These are phyloP conservation scores for Aspergillus melleus DNA, from an alignment of 2,329 filamentous ascomycete species.

Conservation along the genomic window DNA sequence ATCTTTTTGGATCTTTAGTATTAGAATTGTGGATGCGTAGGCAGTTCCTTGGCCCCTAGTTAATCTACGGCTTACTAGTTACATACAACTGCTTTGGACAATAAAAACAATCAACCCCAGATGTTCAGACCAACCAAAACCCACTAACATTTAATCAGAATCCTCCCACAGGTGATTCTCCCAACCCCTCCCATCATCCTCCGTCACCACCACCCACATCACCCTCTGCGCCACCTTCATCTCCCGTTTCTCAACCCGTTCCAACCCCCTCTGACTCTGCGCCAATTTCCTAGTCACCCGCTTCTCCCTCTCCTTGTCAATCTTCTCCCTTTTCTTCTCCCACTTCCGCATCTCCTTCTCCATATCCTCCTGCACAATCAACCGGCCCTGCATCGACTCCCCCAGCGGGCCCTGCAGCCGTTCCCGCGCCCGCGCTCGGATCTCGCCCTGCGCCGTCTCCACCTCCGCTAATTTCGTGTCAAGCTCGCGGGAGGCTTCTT, in stretches of 20 bases:
- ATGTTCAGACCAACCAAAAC: too few species aligned
- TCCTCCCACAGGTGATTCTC: conserved; percentile 13
- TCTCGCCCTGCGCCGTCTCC: background rate
- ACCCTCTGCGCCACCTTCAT: conserved; percentile 11
- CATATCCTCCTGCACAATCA: conserved; percentile 13
- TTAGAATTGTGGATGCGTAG: too few species aligned
- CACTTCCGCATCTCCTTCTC: conserved; percentile 9
- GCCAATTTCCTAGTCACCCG: conserved; percentile 6
- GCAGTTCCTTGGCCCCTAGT: too few species aligned
- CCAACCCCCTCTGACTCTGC: conserved; percentile 6
- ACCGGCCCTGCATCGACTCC: conserved; percentile 8
- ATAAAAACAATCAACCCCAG: too few species aligned
- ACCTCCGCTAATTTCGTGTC: conserved; percentile 10
- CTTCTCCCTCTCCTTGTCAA: conserved; percentile 10
- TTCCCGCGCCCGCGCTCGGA: conserved; percentile 6
- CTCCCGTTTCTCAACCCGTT: conserved; percentile 12
- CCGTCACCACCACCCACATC: conserved; percentile 16
- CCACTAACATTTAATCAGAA: background rate
- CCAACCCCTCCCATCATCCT: conserved; percentile 14
- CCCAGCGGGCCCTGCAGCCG: conserved; percentile 12
- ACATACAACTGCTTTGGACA: too few species aligned
- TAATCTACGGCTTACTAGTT: too few species aligned
- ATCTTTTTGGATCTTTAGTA: too few species aligned
- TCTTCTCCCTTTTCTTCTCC: conserved; percentile 5
- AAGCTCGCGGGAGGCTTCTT: conserved; percentile 4